Base-by-base conservation (phyloP, 1,139 yeast species). In the Candida glucosophila region DNA sequence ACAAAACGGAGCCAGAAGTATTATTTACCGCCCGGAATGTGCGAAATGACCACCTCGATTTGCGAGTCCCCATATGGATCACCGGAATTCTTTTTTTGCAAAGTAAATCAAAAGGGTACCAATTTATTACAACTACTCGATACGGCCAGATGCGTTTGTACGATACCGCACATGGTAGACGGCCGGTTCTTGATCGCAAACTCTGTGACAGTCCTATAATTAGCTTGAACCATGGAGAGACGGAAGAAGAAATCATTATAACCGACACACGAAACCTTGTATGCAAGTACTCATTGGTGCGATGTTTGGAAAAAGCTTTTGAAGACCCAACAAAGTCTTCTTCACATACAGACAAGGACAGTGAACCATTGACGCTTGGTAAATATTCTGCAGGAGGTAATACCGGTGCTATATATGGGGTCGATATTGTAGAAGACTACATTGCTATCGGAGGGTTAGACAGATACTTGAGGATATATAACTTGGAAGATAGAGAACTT, bases 371-470 rank as follows among this genome's bases (percentile, higher is more conserved):
- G 17, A 7, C 7, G 12, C 43, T 62, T 23, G 71, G 70, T 5
- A 63, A 63, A 32, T 64, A 41, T 37, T 43, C 56, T 5, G 59
- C 50, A 32, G 70, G 69, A 6, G 61, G 63, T 3, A 63, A 63
- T 37, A 60, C 69, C 12, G 71, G 71, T 35, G 69, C 70, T 11
- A 52, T 61, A 3, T 53, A 52, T 40, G 61, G 55, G 5, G 41
- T 49, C 11, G 44, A 40, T 23, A 40, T 47, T 7, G 36, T 35
- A 10, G 43, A 48, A 20, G 51, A 49, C 27, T 39, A 58, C 7
- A 43, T 61, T 17, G 65, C 56, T 9, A 65, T 85, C 14, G 95
- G 94, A 22, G 95, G 95, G 0, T 64, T 86, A 19, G 97, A 88
- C 47, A 66, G 95, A 43, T 88, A 85, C 47, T 63, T 85, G 22